These are phyloP conservation scores for Lepidopterella palustris DNA, from an alignment of 495 filamentous ascomycete species.

Conservation along the genomic window DNA sequence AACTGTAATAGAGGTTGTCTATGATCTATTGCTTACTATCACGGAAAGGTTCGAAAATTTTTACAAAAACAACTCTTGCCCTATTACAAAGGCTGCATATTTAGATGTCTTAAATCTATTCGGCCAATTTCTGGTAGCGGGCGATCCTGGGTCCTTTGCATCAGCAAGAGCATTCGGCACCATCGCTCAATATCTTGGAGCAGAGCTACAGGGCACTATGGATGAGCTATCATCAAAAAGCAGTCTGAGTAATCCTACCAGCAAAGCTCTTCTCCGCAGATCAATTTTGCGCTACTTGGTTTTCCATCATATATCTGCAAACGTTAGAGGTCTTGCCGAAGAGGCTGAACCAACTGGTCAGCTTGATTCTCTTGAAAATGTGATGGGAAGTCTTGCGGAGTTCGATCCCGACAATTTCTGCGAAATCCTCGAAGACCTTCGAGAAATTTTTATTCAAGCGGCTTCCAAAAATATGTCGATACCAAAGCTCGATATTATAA, in stretches of 20 bases:
- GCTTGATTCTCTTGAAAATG: background rate
- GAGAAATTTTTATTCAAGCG: background rate
- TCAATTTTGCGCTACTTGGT: background rate
- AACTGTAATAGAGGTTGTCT: background rate
- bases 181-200: background rate
- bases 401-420: background rate
- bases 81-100: slow-evolving; percentile 32
- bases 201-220: background rate
- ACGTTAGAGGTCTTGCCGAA: background rate
- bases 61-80: slow-evolving; percentile 17
- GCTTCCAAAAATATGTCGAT: background rate
- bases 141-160: background rate
- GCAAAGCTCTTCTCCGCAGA: background rate
- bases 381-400: background rate
- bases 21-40: background rate
- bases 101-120: slow-evolving; percentile 25
- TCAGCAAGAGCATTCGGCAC: background rate
- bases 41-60: background rate
- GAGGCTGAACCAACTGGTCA: background rate
- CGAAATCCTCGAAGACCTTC: background rate
- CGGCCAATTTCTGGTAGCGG: background rate
- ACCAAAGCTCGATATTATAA: background rate
- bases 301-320: background rate
- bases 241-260: background rate
- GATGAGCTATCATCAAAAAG: background rate